Evolutionary conservation across 1,139 yeast species (phyloP).

Genomic region (Geotrichum europaeum): DNA sequence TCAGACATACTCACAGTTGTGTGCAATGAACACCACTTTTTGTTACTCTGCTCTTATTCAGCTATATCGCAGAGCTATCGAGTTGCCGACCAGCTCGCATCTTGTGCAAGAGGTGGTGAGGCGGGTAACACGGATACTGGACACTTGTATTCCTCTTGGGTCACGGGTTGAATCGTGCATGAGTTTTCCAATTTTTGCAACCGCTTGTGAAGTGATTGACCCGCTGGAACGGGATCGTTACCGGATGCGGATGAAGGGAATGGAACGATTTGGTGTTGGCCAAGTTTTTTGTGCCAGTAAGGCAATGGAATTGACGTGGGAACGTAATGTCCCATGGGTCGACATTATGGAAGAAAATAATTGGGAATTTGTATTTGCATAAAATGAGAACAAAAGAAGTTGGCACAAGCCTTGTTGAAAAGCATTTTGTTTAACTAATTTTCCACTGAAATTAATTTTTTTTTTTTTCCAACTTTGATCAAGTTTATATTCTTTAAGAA

Average conservation of each 20-base stretch:
- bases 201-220: constrained; percentile 48
- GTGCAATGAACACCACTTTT: constrained; percentile 47
- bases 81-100: constrained; percentile 41
- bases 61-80: constrained; percentile 46
- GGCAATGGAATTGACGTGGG: constrained; percentile 49
- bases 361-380: constrained; percentile 29
- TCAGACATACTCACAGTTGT: constrained; percentile 38
- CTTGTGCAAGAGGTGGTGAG: constrained; percentile 43
- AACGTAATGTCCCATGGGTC: constrained; percentile 27
- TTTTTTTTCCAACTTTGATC: background rate
- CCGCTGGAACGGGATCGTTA: constrained; percentile 36
- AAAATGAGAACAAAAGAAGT: background rate
- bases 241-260: constrained; percentile 36
- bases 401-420: background rate
- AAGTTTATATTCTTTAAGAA: too few species aligned
- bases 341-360: constrained; percentile 30
- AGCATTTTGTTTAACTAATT: background rate
- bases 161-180: constrained; percentile 49
- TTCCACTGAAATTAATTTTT: background rate
- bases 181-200: constrained; percentile 48
- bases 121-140: constrained; percentile 38
- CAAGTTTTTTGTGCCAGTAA: constrained; percentile 42
- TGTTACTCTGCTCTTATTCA: constrained; percentile 48
- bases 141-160: constrained; percentile 39
- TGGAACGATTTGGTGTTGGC: constrained; percentile 44